These are phyloP conservation scores for Pseudozyma sp. DNA, from an alignment of 1,284 basidiomycete species.

Conservation along the genomic window DNA sequence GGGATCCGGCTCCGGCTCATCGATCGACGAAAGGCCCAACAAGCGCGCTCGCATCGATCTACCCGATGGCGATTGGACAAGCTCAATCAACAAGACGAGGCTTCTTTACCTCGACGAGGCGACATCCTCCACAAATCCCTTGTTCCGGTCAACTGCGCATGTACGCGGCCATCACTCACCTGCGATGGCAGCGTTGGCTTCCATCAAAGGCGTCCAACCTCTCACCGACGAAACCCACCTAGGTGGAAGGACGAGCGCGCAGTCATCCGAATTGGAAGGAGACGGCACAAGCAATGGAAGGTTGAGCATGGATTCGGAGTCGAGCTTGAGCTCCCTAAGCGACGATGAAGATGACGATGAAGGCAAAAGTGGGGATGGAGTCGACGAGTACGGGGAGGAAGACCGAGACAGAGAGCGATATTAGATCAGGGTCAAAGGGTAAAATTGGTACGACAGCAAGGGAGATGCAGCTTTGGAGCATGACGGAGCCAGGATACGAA, in stretches of 20 bases:
- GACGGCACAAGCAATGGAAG: background rate
- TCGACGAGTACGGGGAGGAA: background rate
- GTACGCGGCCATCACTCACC: background rate
- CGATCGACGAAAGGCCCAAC: too few relatives aligned
- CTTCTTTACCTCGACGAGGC: background rate
- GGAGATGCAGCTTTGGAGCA: too few relatives aligned
- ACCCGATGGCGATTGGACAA: too few relatives aligned
- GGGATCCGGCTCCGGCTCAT: too few relatives aligned
- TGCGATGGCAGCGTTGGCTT: slow-evolving; percentile 16
- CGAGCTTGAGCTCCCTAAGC: background rate
- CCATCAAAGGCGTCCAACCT: slow-evolving; percentile 15
- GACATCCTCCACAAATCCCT: background rate
- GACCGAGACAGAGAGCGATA: background rate
- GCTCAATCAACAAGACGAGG: too few relatives aligned
- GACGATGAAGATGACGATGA: background rate
- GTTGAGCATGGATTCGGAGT: background rate
- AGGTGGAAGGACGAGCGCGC: background rate
- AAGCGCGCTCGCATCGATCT: too few relatives aligned
- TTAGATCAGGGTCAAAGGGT: background rate
- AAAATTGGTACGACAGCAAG: background rate
- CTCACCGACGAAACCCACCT: slow-evolving; percentile 1
- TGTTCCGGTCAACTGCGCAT: background rate
- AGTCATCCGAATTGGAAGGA: background rate
- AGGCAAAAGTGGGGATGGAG: background rate
- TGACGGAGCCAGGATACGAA: too few relatives aligned